Evolutionary conservation across 257 asterid genomes (phyloP), one percentile per base, ranked within the genome.

Genomic region (Capsicum baccatum): DNA sequence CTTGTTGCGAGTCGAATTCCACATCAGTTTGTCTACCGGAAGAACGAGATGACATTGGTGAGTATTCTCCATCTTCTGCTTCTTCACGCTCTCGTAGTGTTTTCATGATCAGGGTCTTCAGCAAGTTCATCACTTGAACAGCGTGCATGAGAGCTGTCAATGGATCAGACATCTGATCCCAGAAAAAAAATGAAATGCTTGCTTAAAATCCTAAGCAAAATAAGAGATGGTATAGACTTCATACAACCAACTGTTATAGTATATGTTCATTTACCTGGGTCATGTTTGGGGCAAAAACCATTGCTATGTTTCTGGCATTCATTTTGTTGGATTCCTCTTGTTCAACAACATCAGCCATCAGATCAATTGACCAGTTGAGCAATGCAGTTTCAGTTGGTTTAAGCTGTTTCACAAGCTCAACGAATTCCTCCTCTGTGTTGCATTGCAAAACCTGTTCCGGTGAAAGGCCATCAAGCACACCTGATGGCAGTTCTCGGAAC

Each of bases 121-220:
- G 86, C 86, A 97, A 88, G 92, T 97, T 97, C 99, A 97, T 95
- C 79, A 97, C 99, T 94, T 97, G 99, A 42, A 95, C 99, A 1
- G 99, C 99, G 5, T 97, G 99, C 98, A 97, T 97, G 15, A 97
- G 94, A 73, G 99, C 99, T 9, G 99, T 95, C 86, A 97, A 86
- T 10, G 98, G 99, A 91, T 97, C 98, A 10, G 99, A 91, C 99
- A 97, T 95, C 99, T 97, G 86, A 86, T 74, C 80, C 55, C 87
- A 35, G 52, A 54, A 74, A 35, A 35, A 70, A 69, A 26, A 21
- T 52, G 10, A 52, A 66, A 21, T 52, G 66, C 37, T 80, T 52
- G 66, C 37, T 80, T 80, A 37, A 59, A 42, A 56, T 58, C 57
- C 74, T 76, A 26, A 26, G 15, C 7, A 52, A 76, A 48, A 7